These are phyloP conservation scores for Mortierella hygrophila DNA, from an alignment of 192 early-diverging fungal genomes.

Conservation along the genomic window DNA sequence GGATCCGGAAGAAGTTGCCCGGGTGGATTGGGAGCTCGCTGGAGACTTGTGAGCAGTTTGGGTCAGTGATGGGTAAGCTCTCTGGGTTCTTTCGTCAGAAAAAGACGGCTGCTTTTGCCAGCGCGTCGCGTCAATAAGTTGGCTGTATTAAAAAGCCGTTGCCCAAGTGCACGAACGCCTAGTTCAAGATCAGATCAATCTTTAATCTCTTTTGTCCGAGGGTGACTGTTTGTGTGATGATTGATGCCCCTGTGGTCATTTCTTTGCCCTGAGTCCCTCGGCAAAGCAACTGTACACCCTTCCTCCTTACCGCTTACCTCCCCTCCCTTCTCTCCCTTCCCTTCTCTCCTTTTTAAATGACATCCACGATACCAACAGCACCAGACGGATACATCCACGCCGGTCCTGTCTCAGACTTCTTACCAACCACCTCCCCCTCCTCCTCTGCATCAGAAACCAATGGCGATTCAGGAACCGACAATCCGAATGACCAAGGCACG, in stretches of 20 bases:
- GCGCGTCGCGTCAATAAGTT: neutral
- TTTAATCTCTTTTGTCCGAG: too few relatives aligned
- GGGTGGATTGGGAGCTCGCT: constrained; percentile 77
- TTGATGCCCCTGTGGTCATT: too few relatives aligned
- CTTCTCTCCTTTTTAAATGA: neutral
- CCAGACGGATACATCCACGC: constrained; percentile 29
- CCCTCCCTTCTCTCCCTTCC: neutral
- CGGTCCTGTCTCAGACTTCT: constrained; percentile 35
- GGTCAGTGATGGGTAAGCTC: constrained; percentile 53
- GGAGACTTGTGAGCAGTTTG: constrained; percentile 64
- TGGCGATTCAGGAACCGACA: neutral
- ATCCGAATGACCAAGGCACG: neutral
- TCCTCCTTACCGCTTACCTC: neutral
- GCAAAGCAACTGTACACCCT: too few relatives aligned
- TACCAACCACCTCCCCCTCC: constrained; percentile 6
- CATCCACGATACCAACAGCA: constrained; percentile 1
- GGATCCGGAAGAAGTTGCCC: constrained; percentile 77
- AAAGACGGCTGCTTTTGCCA: neutral
- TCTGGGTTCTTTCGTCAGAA: constrained; percentile 63
- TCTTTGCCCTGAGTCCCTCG: too few relatives aligned
- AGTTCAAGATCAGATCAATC: too few relatives aligned
- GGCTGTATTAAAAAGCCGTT: neutral
- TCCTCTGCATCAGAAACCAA: neutral
- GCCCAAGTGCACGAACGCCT: neutral
- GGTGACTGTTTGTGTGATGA: too few relatives aligned